Base-by-base conservation (phyloP, 352 stramenopile genomes). In the Achlya hypogyna region DNA sequence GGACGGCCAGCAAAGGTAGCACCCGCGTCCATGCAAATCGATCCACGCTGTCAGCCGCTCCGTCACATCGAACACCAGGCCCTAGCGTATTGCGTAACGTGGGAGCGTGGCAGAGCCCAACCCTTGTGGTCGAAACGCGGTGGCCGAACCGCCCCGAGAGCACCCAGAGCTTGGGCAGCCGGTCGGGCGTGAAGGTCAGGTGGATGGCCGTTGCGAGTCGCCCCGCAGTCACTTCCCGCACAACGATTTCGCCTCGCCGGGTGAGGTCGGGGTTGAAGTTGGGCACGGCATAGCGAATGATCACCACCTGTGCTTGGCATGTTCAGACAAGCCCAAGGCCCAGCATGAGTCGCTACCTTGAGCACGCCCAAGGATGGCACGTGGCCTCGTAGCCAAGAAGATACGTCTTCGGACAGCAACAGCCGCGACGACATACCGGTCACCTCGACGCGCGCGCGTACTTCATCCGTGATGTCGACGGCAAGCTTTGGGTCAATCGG, bases 251-350 rank as follows among this genome's bases (percentile, higher is more conserved):
- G n/a, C 60, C 60, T 20, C 51, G 60, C 5, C 60, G 45, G 8
- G 60, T 67, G 14, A 67, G 28, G 14, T 58, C 51, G 18, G 60
- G 60, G 51, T 67, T 67, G 9, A 58, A 67, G 40, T 67, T 67
- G 12, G 60, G 60, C 16, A 67, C 60, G n/a, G 43, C 28, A 28
- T 67, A 67, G 27, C 60, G 60, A 52, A 67, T 4, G 18, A 25
- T 14, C n/a, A 67, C 31, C 40, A 67, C 60, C 60, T 67, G 42
- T 4, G 5, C 40, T 27, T 42, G 0, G 14, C 43, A 53, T 54
- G 5, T 53, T 38, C 31, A 8, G 5, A 16, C 20, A 5, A 43
- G 23, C 22, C 34, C 10, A 8, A 28, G 1, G 38, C 20, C 16
- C 5, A 18, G 14, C 16, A 54, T 54, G 29, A 6, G 14, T 52